A percentile compares a stretch with the other conserved stretches of the same genome.
Evolutionary conservation across 371 early-diverging fungal species (phyloP).

Genomic region (Actinomucor elegans): DNA sequence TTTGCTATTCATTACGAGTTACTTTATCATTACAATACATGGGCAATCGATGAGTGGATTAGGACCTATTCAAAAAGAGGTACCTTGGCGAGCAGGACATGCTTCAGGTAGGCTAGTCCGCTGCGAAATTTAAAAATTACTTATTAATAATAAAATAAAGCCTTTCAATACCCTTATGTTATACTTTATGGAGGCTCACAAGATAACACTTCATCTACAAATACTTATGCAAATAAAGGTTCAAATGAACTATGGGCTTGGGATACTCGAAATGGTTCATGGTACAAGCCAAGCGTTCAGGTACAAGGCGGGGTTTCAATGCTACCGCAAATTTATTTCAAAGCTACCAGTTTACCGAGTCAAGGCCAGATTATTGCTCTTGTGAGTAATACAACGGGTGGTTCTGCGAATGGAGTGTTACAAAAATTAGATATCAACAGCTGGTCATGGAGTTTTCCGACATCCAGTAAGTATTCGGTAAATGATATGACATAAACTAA

Average conservation of each 20-base stretch:
- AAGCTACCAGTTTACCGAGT: slow-evolving; percentile 33
- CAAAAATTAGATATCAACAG: slow-evolving; percentile 46
- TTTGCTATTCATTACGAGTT: no score
- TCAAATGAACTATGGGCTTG: slow-evolving; percentile 42
- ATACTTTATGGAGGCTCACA: slow-evolving; percentile 45
- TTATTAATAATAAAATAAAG: neutral
- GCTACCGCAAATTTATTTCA: slow-evolving; percentile 37
- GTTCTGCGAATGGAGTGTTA: slow-evolving; percentile 27
- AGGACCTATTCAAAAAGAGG: slow-evolving; percentile 31
- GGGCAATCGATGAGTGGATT: slow-evolving; percentile 10
- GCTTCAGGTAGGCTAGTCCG: slow-evolving; percentile 40
- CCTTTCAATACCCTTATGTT: slow-evolving; percentile 32
- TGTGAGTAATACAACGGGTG: slow-evolving; percentile 39
- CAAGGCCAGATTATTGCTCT: slow-evolving; percentile 39
- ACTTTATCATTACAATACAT: neutral
- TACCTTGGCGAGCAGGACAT: slow-evolving; percentile 53
- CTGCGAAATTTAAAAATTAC: neutral
- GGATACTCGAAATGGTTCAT: slow-evolving; percentile 44
- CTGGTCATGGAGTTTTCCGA: slow-evolving; percentile 51
- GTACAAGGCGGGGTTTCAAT: slow-evolving; percentile 21
- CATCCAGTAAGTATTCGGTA: slow-evolving; percentile 33
- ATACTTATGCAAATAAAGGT: slow-evolving; percentile 16
- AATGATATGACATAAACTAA: neutral
- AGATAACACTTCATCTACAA: slow-evolving; percentile 18
- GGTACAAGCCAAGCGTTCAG: slow-evolving; percentile 38